Evolutionary conservation across 2,329 filamentous ascomycete genomes (phyloP), one percentile per base, ranked within the genome.

Genomic region (Thielaviopsis ethacetica): DNA sequence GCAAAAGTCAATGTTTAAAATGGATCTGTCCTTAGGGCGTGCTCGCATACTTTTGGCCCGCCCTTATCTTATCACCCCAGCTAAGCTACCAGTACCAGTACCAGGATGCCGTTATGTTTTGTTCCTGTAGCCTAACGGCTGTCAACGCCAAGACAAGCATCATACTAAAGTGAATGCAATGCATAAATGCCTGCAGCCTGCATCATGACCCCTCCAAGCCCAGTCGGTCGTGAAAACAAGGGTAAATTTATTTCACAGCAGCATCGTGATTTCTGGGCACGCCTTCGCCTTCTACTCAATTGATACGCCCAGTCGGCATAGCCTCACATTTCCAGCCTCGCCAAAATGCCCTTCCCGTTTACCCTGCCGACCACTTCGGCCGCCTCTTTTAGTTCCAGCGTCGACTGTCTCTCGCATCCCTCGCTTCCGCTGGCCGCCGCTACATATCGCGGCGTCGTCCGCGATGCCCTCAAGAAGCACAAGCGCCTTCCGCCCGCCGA

Each of bases 341-440:
- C 53, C 41, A 73, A 66, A 50, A 97, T 97, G 93, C 91, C 91
- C 34, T 97, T 88, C 68, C 86, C 87, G 13, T 96, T 95, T 67
- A 74, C 81, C 12, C 81, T 97, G 34, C 91, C 93, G 1, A 97
- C 91, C 0, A 96, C 91, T 5, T 95, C 90, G 38, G 81, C 85
- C 58, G 85, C 95, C 67, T 84, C 87, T 57, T 91, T 95, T 68
- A 85, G 87, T 22, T 77, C 84, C 44, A 86, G 77, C 70, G 85
- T 95, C 71, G 79, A 74, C 65, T 91, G 86, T 66, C 81, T 84
- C 63, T 89, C 88, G 2, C 91, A 97, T 71, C 91, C 93, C 3
- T 95, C 91, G 0, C 78, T 98, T 50, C 88, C 90, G 24, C 80
- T 91, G 65, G 80, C 81, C 58, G 85, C 89, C 22, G 91, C 90